These are phyloP conservation scores for Scytalidium sp. DNA, from an alignment of 2,329 filamentous ascomycete species.

Conservation along the genomic window DNA sequence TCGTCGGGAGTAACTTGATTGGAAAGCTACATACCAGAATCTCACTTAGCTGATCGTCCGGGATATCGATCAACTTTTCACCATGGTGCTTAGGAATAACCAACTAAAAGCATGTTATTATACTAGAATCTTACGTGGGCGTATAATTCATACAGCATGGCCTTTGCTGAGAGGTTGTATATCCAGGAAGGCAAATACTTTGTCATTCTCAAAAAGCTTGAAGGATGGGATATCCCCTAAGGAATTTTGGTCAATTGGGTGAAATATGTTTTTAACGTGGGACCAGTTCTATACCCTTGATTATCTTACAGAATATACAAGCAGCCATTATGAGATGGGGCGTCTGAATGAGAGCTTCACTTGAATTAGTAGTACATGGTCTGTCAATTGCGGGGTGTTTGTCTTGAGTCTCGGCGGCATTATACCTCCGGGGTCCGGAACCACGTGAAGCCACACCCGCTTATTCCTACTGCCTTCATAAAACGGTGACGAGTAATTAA, in stretches of 20 bases:
- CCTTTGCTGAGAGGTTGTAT: constrained; percentile 87
- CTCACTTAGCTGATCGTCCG: constrained; percentile 81
- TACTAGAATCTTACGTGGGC: constrained; percentile 2
- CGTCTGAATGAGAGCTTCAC: constrained; percentile 23
- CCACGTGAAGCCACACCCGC: not conserved
- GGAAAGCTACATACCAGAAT: constrained; percentile 60
- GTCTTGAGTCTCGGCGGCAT: not conserved
- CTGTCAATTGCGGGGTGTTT: not conserved
- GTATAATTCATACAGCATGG: constrained; percentile 67
- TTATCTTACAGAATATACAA: constrained; percentile 98
- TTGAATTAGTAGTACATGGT: not conserved
- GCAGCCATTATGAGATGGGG: constrained; percentile 49
- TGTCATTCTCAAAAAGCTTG: constrained; percentile 94
- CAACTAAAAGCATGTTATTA: constrained; percentile 48
- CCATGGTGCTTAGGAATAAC: constrained; percentile 96
- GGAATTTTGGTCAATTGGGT: constrained; percentile 3
- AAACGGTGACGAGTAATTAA: too few relatives aligned
- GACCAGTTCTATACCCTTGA: constrained; percentile 66
- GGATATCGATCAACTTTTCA: constrained; percentile 86
- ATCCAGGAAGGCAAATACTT: constrained; percentile 92
- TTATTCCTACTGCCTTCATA: too few relatives aligned
- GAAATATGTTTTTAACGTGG: constrained; percentile 1
- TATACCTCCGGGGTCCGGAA: not conserved
- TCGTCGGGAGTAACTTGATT: not conserved
- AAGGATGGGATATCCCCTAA: constrained; percentile 92